Base-by-base conservation (phyloP, 352 stramenopile species). In the Pythium aquatile region DNA sequence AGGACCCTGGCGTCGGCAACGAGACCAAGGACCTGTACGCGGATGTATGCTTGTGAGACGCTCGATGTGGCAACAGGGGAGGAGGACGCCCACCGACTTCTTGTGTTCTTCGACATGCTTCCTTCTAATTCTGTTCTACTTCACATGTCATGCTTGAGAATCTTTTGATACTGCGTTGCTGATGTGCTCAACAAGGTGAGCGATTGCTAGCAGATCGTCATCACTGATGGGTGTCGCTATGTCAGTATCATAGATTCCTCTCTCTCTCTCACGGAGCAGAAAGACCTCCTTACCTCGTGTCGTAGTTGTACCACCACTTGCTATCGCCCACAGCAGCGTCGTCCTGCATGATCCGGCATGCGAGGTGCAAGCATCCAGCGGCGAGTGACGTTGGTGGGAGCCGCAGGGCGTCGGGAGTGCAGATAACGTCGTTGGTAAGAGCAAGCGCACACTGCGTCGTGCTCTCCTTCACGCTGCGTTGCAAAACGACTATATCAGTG, bases 231-330 rank as follows among this genome's bases (percentile, higher is more conserved):
- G 63, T 1, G 28, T 73, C 35, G 28, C 52, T 65, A 70, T 58
- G 3, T 8, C 20, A 56, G 20, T 40, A 10, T 37, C 57, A 39
- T 16, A 56, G 13, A 9, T 5, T 16, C 13, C 13, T 13, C 3
- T 44, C 3, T 5, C 9, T 8, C 24, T 51, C 44, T 30, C 6
- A 3, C 9, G 14, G 5, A 2, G 3, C 40, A 28, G 5, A 7
- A 7, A 26, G 40, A 48, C 16, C 29, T 7, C 46, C 47, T 6
- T 57, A 85, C 77, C 75, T 83, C 4, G 75, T 74, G 58, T 83
- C 75, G 67, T 73, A 81, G 13, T 52, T 59, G 30, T 82, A 83
- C 77, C 77, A 85, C 77, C 77, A 85, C 56, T 82, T 85, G 28
- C 33, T 49, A 11, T 51, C 42, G n/a, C 3, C 55, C 4, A 7